These are phyloP conservation scores for Paragyromitra xinjiangensis DNA, from an alignment of 495 filamentous ascomycete species.

Conservation along the genomic window DNA sequence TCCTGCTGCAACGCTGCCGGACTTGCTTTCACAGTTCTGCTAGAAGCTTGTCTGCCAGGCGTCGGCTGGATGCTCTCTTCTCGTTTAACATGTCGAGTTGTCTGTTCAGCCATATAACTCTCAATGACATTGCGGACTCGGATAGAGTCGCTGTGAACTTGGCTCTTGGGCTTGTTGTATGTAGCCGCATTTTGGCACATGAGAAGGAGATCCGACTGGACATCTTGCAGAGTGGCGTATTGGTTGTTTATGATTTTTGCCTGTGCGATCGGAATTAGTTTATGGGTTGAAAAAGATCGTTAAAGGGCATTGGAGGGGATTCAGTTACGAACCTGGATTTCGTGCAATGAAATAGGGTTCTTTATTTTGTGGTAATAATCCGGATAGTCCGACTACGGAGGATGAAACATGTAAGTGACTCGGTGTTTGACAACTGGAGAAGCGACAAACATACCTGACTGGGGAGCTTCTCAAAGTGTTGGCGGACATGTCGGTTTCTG, in stretches of 20 bases:
- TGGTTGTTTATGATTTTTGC: conserved; percentile 51
- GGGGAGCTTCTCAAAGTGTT: conserved; percentile 56
- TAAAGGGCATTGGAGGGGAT: conserved; percentile 7
- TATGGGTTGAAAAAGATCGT: background rate
- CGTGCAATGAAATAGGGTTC: conserved; percentile 67
- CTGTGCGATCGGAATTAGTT: conserved; percentile 44
- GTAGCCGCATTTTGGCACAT: conserved; percentile 57
- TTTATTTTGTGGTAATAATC: conserved; percentile 67
- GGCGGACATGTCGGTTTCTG: conserved; percentile 56
- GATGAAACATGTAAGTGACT: conserved; percentile 34
- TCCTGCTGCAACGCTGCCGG: conserved; percentile 47
- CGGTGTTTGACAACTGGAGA: conserved; percentile 19
- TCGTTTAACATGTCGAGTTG: conserved; percentile 43
- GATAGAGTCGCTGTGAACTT: conserved; percentile 56
- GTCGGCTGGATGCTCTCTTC: conserved; percentile 43
- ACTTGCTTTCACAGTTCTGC: conserved; percentile 33
- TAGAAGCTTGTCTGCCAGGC: conserved; percentile 25
- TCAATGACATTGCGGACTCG: conserved; percentile 54
- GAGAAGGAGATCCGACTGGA: conserved; percentile 53
- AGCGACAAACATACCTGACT: conserved; percentile 50
- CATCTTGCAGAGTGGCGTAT: conserved; percentile 51
- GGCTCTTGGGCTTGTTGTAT: conserved; percentile 58
- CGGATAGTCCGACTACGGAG: conserved; percentile 60
- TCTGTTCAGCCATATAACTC: conserved; percentile 52
- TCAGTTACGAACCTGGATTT: conserved; percentile 61